Conservation (phyloP, 148 eudicot species). For the Pouteria glomerata region DNA sequence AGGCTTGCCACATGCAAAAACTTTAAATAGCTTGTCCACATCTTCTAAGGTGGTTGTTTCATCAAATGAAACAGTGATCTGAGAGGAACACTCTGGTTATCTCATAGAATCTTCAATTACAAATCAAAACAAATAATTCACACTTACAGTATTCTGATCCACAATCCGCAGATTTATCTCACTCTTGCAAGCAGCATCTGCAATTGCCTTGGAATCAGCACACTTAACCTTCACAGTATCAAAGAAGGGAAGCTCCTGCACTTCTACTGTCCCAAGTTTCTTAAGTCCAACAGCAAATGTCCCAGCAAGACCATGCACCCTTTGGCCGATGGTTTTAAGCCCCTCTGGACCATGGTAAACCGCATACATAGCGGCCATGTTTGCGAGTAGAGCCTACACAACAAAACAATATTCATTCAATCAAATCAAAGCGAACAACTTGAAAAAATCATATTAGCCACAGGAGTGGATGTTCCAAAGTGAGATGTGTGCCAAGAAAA, state of each 20-base stretch:
- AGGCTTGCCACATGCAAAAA: conserved; percentile 72
- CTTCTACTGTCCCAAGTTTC: conserved; percentile 86
- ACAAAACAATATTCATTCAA: conserved; percentile 4
- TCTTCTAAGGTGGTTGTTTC: conserved; percentile 89
- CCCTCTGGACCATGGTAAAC: conserved; percentile 99
- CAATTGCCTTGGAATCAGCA: conserved; percentile 66
- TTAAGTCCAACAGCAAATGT: conserved; percentile 83
- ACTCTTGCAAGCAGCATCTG: conserved; percentile 73
- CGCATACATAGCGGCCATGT: conserved; percentile 99
- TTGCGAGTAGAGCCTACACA: conserved; percentile 86
- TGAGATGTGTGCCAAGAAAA: neutral
- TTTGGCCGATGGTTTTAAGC: conserved; percentile 80
- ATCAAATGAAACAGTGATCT: conserved; percentile 85
- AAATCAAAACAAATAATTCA: neutral
- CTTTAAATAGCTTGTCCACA: conserved; percentile 79
- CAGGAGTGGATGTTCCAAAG: neutral
- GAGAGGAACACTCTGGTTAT: conserved; percentile 20
- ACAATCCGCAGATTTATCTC: conserved; percentile 81
- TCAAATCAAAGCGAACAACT: neutral
- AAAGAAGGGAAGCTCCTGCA: conserved; percentile 73
- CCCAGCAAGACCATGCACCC: conserved; percentile 94
- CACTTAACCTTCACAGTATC: conserved; percentile 91
- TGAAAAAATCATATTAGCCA: neutral
- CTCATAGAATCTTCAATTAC: neutral
- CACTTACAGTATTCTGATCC: conserved; percentile 75